Evolutionary conservation across 371 early-diverging fungal genomes (phyloP).

Genomic region (Mortierella sp.): DNA sequence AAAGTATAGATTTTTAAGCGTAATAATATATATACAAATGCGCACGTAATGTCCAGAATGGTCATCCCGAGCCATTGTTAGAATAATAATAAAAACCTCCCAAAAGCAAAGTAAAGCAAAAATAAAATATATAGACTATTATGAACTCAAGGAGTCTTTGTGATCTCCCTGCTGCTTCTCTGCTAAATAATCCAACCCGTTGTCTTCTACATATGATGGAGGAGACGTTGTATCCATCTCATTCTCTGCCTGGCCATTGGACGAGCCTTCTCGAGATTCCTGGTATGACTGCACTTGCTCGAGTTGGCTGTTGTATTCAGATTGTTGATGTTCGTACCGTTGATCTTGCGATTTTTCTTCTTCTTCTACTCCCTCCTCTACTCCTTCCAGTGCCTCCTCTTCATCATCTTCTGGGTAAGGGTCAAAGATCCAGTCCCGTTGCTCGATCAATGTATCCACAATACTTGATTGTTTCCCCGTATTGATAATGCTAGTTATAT

Average conservation of each 20-base stretch:
- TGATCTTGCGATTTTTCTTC: not conserved
- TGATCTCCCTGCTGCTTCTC: not conserved
- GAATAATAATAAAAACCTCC: not conserved
- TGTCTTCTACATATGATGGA: not conserved
- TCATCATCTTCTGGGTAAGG: conserved; percentile 53
- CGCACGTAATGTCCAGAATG: too few relatives aligned
- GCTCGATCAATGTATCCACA: conserved; percentile 69
- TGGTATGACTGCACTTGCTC: not conserved
- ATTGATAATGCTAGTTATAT: conserved; percentile 66
- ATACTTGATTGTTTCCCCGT: conserved; percentile 68
- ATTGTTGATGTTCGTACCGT: not conserved
- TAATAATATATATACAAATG: not conserved
- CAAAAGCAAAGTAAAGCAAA: not conserved
- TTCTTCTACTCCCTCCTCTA: conserved; percentile 11
- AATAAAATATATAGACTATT: conserved; percentile 1
- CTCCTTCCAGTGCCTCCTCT: conserved; percentile 10
- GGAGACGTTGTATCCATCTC: not conserved
- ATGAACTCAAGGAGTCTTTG: not conserved
- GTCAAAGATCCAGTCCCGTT: conserved; percentile 75
- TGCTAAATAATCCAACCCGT: not conserved
- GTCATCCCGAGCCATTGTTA: too few relatives aligned
- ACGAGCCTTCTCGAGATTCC: too few relatives aligned
- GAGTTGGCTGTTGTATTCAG: not conserved
- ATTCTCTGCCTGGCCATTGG: not conserved
- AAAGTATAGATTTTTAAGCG: not conserved